Evolutionary conservation across 495 filamentous ascomycete genomes (phyloP), one percentile per base, ranked within the genome.

Genomic region (Sporormia fimetaria): DNA sequence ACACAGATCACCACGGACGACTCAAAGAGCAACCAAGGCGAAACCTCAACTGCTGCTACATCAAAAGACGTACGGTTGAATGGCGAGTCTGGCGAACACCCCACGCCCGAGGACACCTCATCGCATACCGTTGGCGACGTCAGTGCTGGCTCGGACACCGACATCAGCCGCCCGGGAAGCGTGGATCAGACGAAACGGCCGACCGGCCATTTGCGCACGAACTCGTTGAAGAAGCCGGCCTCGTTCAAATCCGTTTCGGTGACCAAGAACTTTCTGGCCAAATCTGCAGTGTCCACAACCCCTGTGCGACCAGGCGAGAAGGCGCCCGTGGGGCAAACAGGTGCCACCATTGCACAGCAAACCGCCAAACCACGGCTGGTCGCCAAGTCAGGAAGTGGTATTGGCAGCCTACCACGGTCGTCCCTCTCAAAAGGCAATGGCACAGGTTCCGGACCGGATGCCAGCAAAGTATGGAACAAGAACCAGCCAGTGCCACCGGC

Each of bases 201-300:
- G 33, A 75, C 69, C 49, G 67, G 76, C 41, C 76, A 83, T 57
- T 58, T 64, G 37, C 79, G 81, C 33, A 74, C 72, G 16, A 72
- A 76, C 15, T 83, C 85, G 1, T 66, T 82, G 30, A 94, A 87
- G 69, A 90, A 85, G 59, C 78, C 78, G 20, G 60, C 75, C n/a
- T 75, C 80, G 7, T 99, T 96, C 71, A 96, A 95, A 60, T 75
- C 87, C 4, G 83, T 96, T 46, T 94, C 84, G 1, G 87, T 95
- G 53, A 93, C 93, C 54, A 94, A 88, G 58, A 82, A 73, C 21
- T 88, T 83, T 56, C 66, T 87, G 27, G 80, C 76, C 59, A 61
- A 84, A 72, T 57, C 64, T 63, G 52, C 64, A 43, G 54, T 57
- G 4, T 51, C 57, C 10, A 35, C 57, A 11, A 50, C 58, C 0